Conservation (phyloP, 352 stramenopile species). For the Thalassiosira pacifica region DNA sequence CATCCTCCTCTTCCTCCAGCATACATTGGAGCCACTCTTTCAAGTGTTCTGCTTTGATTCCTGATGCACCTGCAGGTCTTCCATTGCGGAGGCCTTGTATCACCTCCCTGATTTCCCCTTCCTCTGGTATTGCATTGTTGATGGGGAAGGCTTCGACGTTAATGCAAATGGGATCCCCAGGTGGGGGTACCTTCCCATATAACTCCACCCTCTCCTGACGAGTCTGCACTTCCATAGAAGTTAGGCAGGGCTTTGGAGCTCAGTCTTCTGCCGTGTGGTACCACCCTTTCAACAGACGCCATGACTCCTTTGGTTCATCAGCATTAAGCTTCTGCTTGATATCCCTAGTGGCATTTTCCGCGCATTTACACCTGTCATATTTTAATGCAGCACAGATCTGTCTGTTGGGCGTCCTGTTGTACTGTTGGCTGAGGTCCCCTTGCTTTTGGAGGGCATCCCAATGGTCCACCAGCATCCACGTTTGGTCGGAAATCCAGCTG, state of each 20-base stretch:
- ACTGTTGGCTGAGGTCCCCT: neutral
- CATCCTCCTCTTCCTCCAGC: neutral
- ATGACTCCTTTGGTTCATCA: neutral
- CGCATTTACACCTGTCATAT: neutral
- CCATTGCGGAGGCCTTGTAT: neutral
- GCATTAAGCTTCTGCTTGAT: neutral
- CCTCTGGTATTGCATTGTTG: neutral
- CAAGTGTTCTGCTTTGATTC: neutral
- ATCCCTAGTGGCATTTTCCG: neutral
- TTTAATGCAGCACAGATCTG: neutral
- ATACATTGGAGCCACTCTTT: neutral
- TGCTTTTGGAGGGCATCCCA: neutral
- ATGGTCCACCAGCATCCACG: too few relatives aligned
- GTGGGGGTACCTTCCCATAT: constrained; percentile 3
- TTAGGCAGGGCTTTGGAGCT: too few relatives aligned
- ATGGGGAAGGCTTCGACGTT: neutral
- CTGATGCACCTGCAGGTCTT: neutral
- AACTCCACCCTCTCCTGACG: too few relatives aligned
- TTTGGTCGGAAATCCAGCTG: too few relatives aligned
- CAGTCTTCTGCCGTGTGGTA: neutral
- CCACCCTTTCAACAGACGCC: constrained; percentile 6
- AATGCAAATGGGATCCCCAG: neutral
- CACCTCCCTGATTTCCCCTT: neutral
- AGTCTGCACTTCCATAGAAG: too few relatives aligned
- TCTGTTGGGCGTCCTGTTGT: neutral